phyloP scores from a whole-genome alignment of 768 basidiomycete species.

The Coprinellus aureogranulatus region DNA sequence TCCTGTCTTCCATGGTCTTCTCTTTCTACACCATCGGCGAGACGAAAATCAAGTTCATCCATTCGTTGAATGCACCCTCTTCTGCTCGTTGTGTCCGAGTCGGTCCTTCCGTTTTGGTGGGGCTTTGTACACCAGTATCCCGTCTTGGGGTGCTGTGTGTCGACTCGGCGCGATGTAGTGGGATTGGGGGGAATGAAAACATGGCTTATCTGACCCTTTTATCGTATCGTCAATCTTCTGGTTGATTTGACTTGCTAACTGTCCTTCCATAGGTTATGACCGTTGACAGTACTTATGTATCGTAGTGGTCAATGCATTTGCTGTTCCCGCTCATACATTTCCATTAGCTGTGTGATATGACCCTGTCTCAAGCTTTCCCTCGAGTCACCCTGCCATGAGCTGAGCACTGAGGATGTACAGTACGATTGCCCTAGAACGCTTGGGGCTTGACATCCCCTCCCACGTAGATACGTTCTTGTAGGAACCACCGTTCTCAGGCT shows the following conservation, averaged over 20 bases:
- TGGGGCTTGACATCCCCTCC: too few relatives aligned
- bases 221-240: not conserved
- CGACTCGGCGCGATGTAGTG: not conserved
- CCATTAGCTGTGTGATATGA: too few relatives aligned
- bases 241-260: not conserved
- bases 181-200: conserved; percentile 4
- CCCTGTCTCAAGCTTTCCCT: too few relatives aligned
- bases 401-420: too few relatives aligned
- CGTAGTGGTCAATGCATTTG: too few relatives aligned
- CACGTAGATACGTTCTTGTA: too few relatives aligned
- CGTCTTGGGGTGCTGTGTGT: not conserved
- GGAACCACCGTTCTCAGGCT: too few relatives aligned
- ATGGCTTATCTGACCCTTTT: conserved; percentile 2
- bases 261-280: not conserved
- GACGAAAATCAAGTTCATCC: conserved; percentile 14
- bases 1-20: not conserved
- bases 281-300: not conserved
- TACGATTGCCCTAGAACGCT: too few relatives aligned
- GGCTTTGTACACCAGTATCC: not conserved
- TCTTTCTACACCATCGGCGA: not conserved
- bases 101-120: not conserved
- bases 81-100: not conserved
- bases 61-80: conserved; percentile 12
- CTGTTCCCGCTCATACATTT: too few relatives aligned
- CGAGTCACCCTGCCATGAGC: too few relatives aligned